Percentiles rank a stretch among this genome's conserved stretches.
phyloP scores from a whole-genome alignment of 1,139 yeast genomes.

The Arxiozyma bovina region DNA sequence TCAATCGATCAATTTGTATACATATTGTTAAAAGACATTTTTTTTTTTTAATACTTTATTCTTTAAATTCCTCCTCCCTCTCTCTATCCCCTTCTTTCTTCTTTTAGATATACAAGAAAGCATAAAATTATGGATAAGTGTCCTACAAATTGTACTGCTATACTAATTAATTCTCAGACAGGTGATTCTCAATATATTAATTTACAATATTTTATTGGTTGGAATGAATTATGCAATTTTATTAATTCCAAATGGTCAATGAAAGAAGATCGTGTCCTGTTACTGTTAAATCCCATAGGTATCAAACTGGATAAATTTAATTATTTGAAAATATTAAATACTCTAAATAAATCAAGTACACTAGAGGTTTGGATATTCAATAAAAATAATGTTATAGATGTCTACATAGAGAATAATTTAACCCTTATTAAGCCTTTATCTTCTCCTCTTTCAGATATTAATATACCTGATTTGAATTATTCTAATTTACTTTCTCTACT shows the following conservation, averaged over 20 bases:
- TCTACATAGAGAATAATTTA: neutral
- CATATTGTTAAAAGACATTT: neutral
- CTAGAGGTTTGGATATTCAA: neutral
- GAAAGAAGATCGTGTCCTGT: neutral
- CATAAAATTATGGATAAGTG: neutral
- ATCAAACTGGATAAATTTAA: neutral
- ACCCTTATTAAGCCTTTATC: slow-evolving; percentile 35
- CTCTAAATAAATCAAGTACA: neutral
- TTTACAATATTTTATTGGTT: neutral
- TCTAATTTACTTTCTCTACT: slow-evolving; percentile 23
- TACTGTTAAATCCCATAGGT: neutral
- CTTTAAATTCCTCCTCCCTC: neutral
- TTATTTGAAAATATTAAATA: neutral
- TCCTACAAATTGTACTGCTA: neutral
- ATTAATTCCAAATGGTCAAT: neutral
- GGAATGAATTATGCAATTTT: neutral
- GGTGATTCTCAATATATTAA: neutral
- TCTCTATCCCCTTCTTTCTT: neutral
- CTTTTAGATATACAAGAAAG: neutral
- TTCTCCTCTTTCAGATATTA: slow-evolving; percentile 35
- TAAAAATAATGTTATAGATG: neutral
- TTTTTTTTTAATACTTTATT: neutral
- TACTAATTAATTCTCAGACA: neutral
- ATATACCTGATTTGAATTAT: slow-evolving; percentile 4
- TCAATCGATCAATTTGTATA: neutral